A percentile compares a stretch with the other conserved stretches of the same genome.
Conservation (phyloP, 805 yeast genomes). For the Starmerella davenportii region DNA sequence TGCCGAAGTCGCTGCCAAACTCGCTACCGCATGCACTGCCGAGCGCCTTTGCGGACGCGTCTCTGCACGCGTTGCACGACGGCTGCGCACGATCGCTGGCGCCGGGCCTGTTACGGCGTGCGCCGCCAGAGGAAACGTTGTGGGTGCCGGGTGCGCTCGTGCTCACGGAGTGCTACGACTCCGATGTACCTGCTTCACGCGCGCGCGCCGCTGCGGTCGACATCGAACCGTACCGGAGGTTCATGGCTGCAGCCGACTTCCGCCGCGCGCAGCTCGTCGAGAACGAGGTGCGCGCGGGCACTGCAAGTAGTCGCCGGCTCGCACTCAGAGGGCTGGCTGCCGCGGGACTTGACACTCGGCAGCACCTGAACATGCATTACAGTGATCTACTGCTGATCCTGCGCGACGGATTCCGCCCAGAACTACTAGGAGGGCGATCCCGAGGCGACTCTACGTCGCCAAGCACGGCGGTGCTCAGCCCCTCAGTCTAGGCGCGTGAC, state of each 20-base stretch:
- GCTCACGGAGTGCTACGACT: not conserved
- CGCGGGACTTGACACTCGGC: conserved; percentile 10
- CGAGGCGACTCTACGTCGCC: too few species aligned
- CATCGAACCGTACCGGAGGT: conserved; percentile 19
- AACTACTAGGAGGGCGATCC: too few species aligned
- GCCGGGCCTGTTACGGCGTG: too few species aligned
- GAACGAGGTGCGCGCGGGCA: conserved; percentile 1
- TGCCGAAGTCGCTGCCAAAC: too few species aligned
- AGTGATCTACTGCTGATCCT: not conserved
- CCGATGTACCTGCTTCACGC: too few species aligned
- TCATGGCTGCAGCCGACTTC: conserved; percentile 19
- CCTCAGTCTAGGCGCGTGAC: too few species aligned
- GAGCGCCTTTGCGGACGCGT: not conserved
- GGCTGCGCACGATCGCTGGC: too few species aligned
- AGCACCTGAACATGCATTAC: conserved; percentile 4
- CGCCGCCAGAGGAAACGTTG: conserved; percentile 2
- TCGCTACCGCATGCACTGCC: too few species aligned
- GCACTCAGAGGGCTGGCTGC: conserved; percentile 5
- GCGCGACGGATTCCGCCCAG: not conserved
- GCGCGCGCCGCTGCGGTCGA: conserved; percentile 8
- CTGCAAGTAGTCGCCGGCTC: conserved; percentile 6
- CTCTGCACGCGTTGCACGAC: too few species aligned
- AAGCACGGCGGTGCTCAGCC: too few species aligned
- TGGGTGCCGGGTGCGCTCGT: conserved; percentile 1
- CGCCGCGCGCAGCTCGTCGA: conserved; percentile 4